Evolutionary conservation across 208 protist genomes (phyloP), one percentile per base, ranked within the genome.

Genomic region (Crithidia brevicula): DNA sequence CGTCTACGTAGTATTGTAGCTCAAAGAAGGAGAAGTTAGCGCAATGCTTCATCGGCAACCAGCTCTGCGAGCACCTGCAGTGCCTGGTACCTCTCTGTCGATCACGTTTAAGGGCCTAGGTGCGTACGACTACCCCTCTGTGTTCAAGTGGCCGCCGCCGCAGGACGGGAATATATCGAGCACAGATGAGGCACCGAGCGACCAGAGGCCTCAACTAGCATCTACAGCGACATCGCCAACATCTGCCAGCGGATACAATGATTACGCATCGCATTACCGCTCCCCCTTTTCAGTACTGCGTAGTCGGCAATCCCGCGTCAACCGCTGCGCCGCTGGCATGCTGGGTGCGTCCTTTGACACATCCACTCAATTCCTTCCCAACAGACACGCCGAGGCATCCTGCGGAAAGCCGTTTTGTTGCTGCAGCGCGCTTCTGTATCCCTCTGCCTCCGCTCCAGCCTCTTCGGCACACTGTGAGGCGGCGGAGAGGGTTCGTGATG

Each of bases 211-310:
- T 8, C 46, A 18, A 11, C 18, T 13, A 20, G 1, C 60, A 15
- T 15, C 36, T 25, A n/a, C 57, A 10, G 16, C 36, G 30, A 7
- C 58, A 1, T 20, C 67, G 23, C 9, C 20, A 27, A 15, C 10
- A 16, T 16, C 28, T 42, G 43, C 46, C 40, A 47, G 22, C 51
- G 11, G 13, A 31, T 13, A 22, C 22, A 20, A 28, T 13, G 18
- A 60, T 40, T 62, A 63, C 50, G 22, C 50, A 34, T 52, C 72
- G 0, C 18, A 76, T 64, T 18, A 31, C 38, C 88, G 88, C n/a
- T 94, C 88, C 3, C 79, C 85, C 3, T 94, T 85, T 45, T 76
- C 88, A 0, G 78, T 92, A 16, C 68, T 94, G 18, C 67, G 85
- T 18, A 83, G 77, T 25, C 77, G 78, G 23, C 76, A 81, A 20